Conservation (phyloP, 208 protist genomes). For the Wallacemonas sp. region DNA sequence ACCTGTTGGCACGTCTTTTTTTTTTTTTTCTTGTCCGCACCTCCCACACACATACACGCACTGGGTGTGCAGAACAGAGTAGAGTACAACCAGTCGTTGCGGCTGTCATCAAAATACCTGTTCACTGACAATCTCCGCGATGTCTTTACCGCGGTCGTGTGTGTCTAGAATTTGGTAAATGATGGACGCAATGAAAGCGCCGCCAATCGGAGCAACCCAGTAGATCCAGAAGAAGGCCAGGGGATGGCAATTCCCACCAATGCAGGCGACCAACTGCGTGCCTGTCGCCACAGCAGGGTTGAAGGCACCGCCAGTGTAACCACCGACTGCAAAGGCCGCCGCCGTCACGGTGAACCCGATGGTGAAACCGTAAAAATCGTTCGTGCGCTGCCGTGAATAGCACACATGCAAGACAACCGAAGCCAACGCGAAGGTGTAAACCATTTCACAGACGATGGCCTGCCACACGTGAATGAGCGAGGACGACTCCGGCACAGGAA, state of each 20-base stretch:
- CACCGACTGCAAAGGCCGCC: constrained; percentile 71
- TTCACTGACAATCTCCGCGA: constrained; percentile 21
- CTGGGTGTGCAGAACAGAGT: background rate
- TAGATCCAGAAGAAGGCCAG: constrained; percentile 82
- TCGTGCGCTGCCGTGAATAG: constrained; percentile 80
- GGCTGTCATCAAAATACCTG: constrained; percentile 50
- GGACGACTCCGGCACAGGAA: constrained; percentile 52
- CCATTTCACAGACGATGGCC: constrained; percentile 68
- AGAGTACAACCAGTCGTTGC: no score
- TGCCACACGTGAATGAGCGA: constrained; percentile 60
- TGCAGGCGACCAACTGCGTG: constrained; percentile 66
- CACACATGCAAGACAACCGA: constrained; percentile 81
- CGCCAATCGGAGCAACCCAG: constrained; percentile 84
- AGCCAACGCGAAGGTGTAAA: constrained; percentile 82
- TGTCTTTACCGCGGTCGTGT: constrained; percentile 39
- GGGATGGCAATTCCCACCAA: constrained; percentile 67
- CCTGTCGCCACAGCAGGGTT: constrained; percentile 83
- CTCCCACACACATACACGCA: no score
- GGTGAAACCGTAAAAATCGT: constrained; percentile 84
- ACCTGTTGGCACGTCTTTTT: no score
- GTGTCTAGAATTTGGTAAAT: constrained; percentile 84
- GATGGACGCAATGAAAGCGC: constrained; percentile 77
- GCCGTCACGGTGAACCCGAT: constrained; percentile 72
- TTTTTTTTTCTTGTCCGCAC: background rate
- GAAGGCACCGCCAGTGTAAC: constrained; percentile 69